phyloP scores from a whole-genome alignment of 257 asterid species.

The Fraxinus excelsior region DNA sequence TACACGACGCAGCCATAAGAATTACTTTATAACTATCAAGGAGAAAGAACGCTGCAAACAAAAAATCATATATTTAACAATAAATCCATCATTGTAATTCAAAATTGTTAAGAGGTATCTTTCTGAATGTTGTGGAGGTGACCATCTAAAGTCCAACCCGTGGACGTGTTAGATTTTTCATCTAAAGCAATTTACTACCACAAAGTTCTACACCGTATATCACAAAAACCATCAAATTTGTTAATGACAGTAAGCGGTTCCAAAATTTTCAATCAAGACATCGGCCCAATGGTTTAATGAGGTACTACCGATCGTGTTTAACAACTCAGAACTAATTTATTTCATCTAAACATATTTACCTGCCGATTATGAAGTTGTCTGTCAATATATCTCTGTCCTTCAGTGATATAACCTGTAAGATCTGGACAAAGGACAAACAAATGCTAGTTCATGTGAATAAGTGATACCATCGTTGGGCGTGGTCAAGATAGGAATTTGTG shows the following conservation, averaged over 20 bases:
- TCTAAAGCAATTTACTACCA: no score
- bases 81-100: constrained; percentile 4
- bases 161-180: neutral
- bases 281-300: constrained; percentile 4
- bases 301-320: neutral
- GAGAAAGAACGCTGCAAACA: neutral
- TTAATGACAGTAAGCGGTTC: neutral
- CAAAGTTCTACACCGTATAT: neutral
- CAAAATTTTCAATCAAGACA: neutral
- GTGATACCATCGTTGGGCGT: constrained; percentile 97
- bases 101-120: constrained; percentile 1
- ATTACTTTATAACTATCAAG: neutral
- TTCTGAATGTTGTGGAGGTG: neutral
- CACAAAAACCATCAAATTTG: neutral
- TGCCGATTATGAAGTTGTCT: constrained; percentile 81
- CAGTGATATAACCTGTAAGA: constrained; percentile 98
- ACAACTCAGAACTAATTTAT: constrained; percentile 9
- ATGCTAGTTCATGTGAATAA: constrained; percentile 2
- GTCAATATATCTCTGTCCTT: constrained; percentile 97
- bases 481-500: constrained; percentile 94
- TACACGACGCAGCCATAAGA: neutral
- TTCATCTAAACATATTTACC: constrained; percentile 36
- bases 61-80: neutral
- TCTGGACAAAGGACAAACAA: constrained; percentile 49
- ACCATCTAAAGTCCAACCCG: neutral